These are phyloP conservation scores for Rubia balearica DNA, from an alignment of 305 asterid species.

Conservation along the genomic window DNA sequence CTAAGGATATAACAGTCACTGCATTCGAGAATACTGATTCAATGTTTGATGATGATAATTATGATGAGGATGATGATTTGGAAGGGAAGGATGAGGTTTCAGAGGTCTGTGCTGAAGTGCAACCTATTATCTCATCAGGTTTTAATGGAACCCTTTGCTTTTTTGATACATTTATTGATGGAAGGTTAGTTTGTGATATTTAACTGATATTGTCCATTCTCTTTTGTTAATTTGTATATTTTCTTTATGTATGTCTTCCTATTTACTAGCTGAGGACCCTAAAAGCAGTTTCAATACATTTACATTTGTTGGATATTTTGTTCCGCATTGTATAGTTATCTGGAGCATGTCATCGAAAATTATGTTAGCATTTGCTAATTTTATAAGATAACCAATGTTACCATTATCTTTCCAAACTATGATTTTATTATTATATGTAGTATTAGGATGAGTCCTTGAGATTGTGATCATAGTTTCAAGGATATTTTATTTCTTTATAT, in stretches of 20 bases:
- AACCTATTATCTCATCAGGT: slow-evolving; percentile 50
- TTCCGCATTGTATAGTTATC: background rate
- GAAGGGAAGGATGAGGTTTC: slow-evolving; percentile 45
- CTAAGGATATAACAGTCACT: slow-evolving; percentile 50
- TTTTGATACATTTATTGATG: background rate
- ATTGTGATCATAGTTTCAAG: background rate
- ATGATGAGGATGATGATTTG: slow-evolving; percentile 79
- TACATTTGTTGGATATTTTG: background rate
- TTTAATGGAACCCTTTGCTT: slow-evolving; percentile 4
- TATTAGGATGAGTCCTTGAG: background rate
- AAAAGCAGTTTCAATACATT: background rate
- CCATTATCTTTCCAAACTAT: background rate
- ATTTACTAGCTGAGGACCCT: background rate
- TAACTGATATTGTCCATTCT: background rate
- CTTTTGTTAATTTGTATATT: background rate
- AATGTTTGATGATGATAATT: slow-evolving; percentile 90
- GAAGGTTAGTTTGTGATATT: background rate
- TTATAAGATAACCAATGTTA: background rate
- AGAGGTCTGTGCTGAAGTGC: slow-evolving; percentile 39
- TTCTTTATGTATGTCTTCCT: background rate
- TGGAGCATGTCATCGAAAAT: background rate
- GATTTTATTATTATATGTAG: background rate
- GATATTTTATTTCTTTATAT: background rate
- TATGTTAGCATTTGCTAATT: background rate
- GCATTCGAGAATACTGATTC: slow-evolving; percentile 52